Percentiles rank a stretch among this genome's conserved stretches.
These are phyloP conservation scores for Didymella glomerata DNA, from an alignment of 2,329 filamentous ascomycete species.

Conservation along the genomic window DNA sequence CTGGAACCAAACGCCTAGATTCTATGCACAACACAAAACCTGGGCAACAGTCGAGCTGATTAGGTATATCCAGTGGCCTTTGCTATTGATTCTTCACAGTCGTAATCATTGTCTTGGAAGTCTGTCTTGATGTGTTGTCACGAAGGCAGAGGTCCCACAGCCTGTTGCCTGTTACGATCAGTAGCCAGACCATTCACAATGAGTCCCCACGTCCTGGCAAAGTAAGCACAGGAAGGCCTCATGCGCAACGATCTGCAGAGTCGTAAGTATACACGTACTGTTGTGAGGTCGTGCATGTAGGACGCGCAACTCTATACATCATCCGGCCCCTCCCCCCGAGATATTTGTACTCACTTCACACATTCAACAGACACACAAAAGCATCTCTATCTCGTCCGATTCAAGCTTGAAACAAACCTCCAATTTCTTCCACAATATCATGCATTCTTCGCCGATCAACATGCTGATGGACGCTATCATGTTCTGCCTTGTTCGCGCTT, in stretches of 20 bases:
- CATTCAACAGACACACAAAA: constrained; percentile 6
- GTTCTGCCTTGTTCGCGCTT: constrained; percentile 9
- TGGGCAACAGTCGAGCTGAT: background rate
- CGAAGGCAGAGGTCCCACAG: background rate
- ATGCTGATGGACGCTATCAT: constrained; percentile 4
- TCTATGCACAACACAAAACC: background rate
- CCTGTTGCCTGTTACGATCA: background rate
- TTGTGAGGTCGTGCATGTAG: constrained; percentile 4
- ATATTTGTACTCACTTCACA: constrained; percentile 4
- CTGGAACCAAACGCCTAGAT: background rate
- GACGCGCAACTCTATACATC: constrained; percentile 17
- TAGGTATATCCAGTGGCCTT: background rate
- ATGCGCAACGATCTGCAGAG: constrained; percentile 5
- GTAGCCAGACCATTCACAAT: background rate
- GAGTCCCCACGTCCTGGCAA: background rate
- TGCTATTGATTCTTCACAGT: background rate
- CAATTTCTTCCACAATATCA: background rate
- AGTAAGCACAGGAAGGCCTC: background rate
- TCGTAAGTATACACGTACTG: constrained; percentile 13
- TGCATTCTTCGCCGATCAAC: constrained; percentile 1
- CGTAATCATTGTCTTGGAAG: background rate
- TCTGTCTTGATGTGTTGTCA: background rate
- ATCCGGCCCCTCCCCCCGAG: constrained; percentile 21
- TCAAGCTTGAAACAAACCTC: background rate
- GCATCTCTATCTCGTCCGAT: background rate